A percentile compares a stretch with the other conserved stretches of the same genome.
These are phyloP conservation scores for Funneliformis caledonium DNA, from an alignment of 371 early-diverging fungal genomes.

Conservation along the genomic window DNA sequence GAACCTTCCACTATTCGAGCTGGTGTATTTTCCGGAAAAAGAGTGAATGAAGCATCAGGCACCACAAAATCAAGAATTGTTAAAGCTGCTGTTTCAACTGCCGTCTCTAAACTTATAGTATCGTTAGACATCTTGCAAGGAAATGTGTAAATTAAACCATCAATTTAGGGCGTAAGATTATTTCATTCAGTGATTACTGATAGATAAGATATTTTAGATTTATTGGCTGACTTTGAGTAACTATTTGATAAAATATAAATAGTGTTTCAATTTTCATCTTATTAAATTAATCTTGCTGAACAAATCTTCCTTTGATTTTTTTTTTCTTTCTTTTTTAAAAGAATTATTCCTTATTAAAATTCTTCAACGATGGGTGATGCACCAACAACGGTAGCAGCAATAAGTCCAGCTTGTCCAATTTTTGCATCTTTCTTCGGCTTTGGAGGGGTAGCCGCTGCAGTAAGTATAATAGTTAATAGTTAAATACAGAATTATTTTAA, in stretches of 20 bases:
- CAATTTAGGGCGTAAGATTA: background rate
- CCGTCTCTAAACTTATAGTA: background rate
- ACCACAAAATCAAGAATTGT: background rate
- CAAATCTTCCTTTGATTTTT: background rate
- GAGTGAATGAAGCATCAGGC: background rate
- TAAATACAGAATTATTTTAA: background rate
- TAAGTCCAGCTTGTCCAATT: slow-evolving; percentile 47
- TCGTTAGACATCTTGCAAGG: background rate
- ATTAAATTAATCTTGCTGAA: background rate
- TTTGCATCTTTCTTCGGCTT: slow-evolving; percentile 76
- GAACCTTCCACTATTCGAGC: background rate
- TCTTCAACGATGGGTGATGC: no score
- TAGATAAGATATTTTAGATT: background rate
- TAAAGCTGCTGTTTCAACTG: slow-evolving; percentile 10
- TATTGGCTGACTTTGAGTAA: background rate
- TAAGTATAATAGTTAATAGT: slow-evolving; percentile 29
- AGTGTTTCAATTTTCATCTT: background rate
- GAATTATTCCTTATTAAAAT: no score
- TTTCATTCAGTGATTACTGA: background rate
- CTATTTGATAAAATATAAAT: background rate
- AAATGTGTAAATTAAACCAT: background rate
- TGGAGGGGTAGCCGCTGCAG: slow-evolving; percentile 67
- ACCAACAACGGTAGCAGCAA: background rate
- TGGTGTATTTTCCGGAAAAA: background rate
- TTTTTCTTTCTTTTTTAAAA: background rate